phyloP scores from a whole-genome alignment of 2,329 filamentous ascomycete genomes.

The Fusarium odoratissimum region DNA sequence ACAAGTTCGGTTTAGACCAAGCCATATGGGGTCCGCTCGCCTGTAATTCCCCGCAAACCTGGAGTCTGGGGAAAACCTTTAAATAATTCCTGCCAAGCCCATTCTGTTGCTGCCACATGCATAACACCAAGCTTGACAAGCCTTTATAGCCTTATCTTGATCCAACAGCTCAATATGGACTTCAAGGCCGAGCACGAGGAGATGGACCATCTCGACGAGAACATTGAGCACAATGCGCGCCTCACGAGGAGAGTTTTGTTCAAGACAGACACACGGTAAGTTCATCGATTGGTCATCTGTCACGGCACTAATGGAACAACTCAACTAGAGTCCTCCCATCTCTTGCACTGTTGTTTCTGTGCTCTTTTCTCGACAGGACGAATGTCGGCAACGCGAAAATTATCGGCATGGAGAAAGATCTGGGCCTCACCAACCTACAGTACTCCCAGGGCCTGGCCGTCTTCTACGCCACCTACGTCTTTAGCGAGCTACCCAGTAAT shows the following conservation, averaged over 20 bases:
- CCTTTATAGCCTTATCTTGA: not conserved
- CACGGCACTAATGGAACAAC: not conserved
- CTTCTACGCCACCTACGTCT: constrained; percentile 73
- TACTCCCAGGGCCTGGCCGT: constrained; percentile 73
- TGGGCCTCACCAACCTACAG: constrained; percentile 69
- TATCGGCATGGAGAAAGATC: constrained; percentile 68
- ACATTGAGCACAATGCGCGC: not conserved
- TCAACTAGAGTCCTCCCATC: not conserved
- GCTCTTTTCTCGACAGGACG: constrained; percentile 67
- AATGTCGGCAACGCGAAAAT: constrained; percentile 79
- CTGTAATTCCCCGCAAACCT: constrained; percentile 1
- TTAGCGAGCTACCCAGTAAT: constrained; percentile 72
- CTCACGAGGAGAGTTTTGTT: constrained; percentile 3
- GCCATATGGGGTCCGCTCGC: not conserved
- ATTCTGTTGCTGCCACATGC: not conserved
- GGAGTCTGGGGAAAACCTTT: constrained; percentile 4
- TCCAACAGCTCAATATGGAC: not conserved
- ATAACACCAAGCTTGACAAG: not conserved
- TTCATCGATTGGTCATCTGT: not conserved
- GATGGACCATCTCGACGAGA: not conserved
- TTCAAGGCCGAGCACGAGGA: constrained; percentile 2
- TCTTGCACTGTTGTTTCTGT: not conserved
- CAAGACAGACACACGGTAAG: constrained; percentile 6
- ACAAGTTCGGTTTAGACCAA: not conserved
- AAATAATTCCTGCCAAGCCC: constrained; percentile 1